A percentile compares a stretch with the other conserved stretches of the same genome.
Conservation (phyloP, 2,329 filamentous ascomycete species). For the Fusarium poae region DNA sequence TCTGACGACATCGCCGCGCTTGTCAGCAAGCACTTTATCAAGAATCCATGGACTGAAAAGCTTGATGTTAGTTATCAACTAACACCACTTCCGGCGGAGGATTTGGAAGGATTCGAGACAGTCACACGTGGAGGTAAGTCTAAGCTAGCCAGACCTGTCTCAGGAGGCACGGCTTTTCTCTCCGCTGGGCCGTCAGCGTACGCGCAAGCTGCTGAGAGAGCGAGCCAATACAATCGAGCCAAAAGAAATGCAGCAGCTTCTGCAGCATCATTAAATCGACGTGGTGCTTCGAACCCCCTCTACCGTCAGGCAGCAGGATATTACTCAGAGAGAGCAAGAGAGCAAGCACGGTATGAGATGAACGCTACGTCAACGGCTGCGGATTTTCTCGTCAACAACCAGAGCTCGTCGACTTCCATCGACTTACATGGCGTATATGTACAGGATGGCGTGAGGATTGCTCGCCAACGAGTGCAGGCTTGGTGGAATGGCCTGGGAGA, state of each 20-base stretch:
- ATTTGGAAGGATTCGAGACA: conserved; percentile 50
- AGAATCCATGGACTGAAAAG: conserved; percentile 54
- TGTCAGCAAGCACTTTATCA: conserved; percentile 59
- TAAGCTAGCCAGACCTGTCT: conserved; percentile 17
- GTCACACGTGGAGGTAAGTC: conserved; percentile 26
- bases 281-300: conserved; percentile 75
- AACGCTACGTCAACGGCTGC: conserved; percentile 74
- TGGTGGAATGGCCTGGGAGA: conserved; percentile 87
- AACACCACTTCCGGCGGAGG: conserved; percentile 53
- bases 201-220: conserved; percentile 49
- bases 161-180: conserved; percentile 7
- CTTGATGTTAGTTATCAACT: conserved; percentile 57
- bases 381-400: conserved; percentile 75
- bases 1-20: conserved; percentile 58
- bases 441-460: conserved; percentile 83
- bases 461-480: conserved; percentile 70
- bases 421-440: conserved; percentile 90
- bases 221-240: conserved; percentile 50
- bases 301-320: conserved; percentile 82
- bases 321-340: conserved; percentile 78
- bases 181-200: conserved; percentile 37
- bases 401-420: conserved; percentile 71
- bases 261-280: conserved; percentile 59
- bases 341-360: conserved; percentile 70
- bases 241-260: conserved; percentile 53